Evolutionary conservation across 2,329 filamentous ascomycete species (phyloP), one percentile per base, ranked within the genome.

Genomic region (Sporothrix globosa): DNA sequence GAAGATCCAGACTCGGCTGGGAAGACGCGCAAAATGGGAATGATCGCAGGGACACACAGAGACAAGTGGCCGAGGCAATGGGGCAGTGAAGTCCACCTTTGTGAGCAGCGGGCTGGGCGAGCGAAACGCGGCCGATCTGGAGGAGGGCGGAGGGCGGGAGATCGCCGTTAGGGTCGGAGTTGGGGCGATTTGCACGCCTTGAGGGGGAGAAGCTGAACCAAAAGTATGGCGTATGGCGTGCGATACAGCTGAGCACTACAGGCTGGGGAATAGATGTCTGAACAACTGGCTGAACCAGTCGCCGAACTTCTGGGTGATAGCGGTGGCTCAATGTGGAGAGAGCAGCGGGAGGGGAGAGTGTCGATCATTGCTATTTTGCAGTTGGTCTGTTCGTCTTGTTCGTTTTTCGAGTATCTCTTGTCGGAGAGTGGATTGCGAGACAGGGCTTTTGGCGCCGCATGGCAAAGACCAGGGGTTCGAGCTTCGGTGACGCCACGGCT

Each of bases 161-260:
- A 71, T 71, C 67, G 58, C 66, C 70, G 58, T 71, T 52, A 66
- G 70, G 66, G 67, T 44, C 14, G 34, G 41, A 44, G 41, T 68
- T 68, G 60, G 61, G 67, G 39, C 66, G 63, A 44, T 56, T 68
- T 67, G 48, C 66, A 39, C 34, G 66, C 50, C 63, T 39, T 13
- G 27, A 52, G 66, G 53, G 34, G 58, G 58, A 63, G 39, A 17
- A 50, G 48, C 58, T 46, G 58, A n/a, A 44, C 34, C 56, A 24
- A 41, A n/a, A 14, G 34, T 2, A 44, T 21, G 50, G n/a, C 21
- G 21, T 17, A 17, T 46, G 21, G 58, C 39, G 39, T 27, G 39
- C 58, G n/a, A 58, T 41, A 58, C 30, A 14, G 41, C 41, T 44
- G 41, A 13, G 24, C 7, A 34, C 34, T 9, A 7, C 34, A 34